Evolutionary conservation across 148 eudicot species (phyloP), one percentile per base, ranked within the genome.

Genomic region (Hydrangea macrophylla): DNA sequence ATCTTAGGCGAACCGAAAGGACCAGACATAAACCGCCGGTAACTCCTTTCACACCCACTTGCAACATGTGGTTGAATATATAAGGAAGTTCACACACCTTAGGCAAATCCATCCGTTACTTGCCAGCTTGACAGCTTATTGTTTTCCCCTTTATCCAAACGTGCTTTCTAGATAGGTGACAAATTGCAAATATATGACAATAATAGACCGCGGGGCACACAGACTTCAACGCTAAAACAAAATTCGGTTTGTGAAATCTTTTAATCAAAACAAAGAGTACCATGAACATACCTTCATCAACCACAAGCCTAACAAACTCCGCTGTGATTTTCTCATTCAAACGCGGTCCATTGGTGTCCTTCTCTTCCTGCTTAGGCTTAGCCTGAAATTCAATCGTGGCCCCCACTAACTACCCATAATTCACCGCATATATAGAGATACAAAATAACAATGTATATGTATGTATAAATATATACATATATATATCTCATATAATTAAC

Each of bases 321-420:
- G 82, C 87, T 22, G 58, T 70, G 63, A 92, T 92, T 75, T 85
- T 65, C 27, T 84, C 96, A 72, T 92, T 92, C 83, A 89, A 67
- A 53, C 88, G 81, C 25, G 77, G 85, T 64, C 81, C 81, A 17
- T 51, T 71, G 0, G 73, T 20, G 36, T 68, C 74, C 58, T 75
- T 63, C 58, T 57, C 73, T 67, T 83, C 82, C 70, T 68, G 69
- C 80, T 80, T 80, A 71, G 76, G 74, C 73, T 72, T 64, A 54
- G 26, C 55, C 77, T 77, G 30, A 65, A 68, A 60, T 64, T 63
- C 65, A 23, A 7, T 17, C 50, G 25, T 25, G n/a, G 50, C 61
- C 61, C 36, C 27, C 24, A 26, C 60, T 23, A 23, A 23, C 39
- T 17, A 33, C 44, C 39, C 45, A 69, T 37, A 40, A 73, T 7